A percentile compares a stretch with the other conserved stretches of the same genome.
phyloP scores from a whole-genome alignment of 2,329 filamentous ascomycete genomes.

The Colletotrichum plurivorum region DNA sequence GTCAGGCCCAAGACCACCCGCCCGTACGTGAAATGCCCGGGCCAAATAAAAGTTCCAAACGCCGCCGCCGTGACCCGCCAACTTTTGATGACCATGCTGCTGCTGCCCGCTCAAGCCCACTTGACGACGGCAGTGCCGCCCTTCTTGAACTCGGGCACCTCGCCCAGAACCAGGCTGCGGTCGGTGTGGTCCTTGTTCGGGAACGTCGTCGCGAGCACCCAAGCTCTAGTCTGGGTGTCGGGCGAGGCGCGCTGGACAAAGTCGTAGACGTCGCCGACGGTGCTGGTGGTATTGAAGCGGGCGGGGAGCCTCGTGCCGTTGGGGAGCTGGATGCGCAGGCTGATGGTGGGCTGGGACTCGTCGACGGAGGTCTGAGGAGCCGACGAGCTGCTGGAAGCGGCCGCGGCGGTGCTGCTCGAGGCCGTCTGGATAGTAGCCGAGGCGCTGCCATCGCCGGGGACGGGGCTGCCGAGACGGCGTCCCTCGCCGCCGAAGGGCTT shows the following conservation, averaged over 20 bases:
- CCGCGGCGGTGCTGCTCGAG: constrained; percentile 43
- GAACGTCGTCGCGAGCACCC: constrained; percentile 86
- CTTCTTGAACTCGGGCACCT: constrained; percentile 76
- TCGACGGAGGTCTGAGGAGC: constrained; percentile 62
- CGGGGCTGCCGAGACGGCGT: constrained; percentile 82
- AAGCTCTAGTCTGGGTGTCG: constrained; percentile 70
- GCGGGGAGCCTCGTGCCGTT: constrained; percentile 84
- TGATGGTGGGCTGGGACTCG: constrained; percentile 75
- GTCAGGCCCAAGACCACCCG: neutral
- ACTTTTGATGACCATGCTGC: constrained; percentile 1
- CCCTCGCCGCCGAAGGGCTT: constrained; percentile 82
- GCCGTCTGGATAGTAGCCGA: constrained; percentile 42
- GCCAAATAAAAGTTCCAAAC: constrained; percentile 35
- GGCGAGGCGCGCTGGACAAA: constrained; percentile 79
- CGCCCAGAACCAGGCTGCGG: constrained; percentile 69
- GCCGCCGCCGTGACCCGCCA: constrained; percentile 26
- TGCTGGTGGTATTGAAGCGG: constrained; percentile 85
- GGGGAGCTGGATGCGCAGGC: constrained; percentile 82
- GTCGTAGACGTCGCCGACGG: constrained; percentile 81
- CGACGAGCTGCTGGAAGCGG: constrained; percentile 51
- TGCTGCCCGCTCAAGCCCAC: constrained; percentile 53
- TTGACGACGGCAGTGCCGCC: constrained; percentile 77
- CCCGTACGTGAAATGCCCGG: neutral
- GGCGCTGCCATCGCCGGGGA: constrained; percentile 68
- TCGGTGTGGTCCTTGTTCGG: constrained; percentile 86